Base-by-base conservation (phyloP, 208 protist species). In the Leishmania guyanensis region DNA sequence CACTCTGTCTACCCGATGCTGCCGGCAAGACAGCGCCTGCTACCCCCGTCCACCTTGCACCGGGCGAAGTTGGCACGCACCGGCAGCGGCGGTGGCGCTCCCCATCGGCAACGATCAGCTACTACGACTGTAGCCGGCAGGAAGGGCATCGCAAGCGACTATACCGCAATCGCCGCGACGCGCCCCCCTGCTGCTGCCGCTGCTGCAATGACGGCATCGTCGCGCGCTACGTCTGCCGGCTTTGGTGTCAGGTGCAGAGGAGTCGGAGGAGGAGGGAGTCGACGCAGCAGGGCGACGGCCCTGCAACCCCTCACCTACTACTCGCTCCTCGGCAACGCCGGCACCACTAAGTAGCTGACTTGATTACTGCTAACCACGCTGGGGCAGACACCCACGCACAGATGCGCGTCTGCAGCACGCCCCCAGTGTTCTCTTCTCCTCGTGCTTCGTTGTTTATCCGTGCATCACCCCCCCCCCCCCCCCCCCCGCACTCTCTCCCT, bases 331-430 rank as follows among this genome's bases (percentile, higher is more conserved):
- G 39, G 33, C 46, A 12, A 73, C 9, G 72, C 50, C 4, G 68
- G 75, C 20, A 84, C 75, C 5, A 83, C 80, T 22, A 83, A 83
- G 29, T 83, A 73, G 69, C 16, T 33, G 66, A 39, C 20, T 71
- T 14, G 39, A 39, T 14, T 29, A 14, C 36, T 20, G 4, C 6
- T 20, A 46, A 50, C 8, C 48, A 75, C 43, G n/a, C 14, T 14
- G 14, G 16, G 64, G 17, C 33, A 29, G 8, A 43, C 64, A 39
- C n/a, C 26, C 33, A 68, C 64, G 16, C 12, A 36, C 64, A 39
- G 1, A 16, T 14, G 16, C 29, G 5, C 62, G 6, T 66, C 29
- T 36, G 36, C 62, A 22, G 22, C 10, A 39, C 12, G 62, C 56
- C 29, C 20, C 58, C 9, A 3, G 26, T 17, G 10, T 64, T 64